These are phyloP conservation scores for Polytrichum formosum DNA, from an alignment of 225 moss, liverwort and hornwort genomes.

Conservation along the genomic window DNA sequence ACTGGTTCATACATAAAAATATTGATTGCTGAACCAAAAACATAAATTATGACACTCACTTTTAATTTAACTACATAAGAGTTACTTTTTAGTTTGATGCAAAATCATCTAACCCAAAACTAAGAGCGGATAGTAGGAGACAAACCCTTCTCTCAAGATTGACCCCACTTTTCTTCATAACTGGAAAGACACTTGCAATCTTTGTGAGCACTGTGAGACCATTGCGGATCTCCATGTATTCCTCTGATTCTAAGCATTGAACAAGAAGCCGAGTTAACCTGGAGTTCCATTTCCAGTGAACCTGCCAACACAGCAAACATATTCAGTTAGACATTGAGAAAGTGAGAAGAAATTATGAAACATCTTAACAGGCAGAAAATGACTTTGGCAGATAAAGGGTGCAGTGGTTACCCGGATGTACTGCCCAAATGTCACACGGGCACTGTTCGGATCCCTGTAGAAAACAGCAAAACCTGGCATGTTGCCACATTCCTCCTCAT, in stretches of 20 bases:
- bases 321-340: too few relatives aligned
- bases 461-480: conserved; percentile 99
- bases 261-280: conserved; percentile 86
- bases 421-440: conserved; percentile 88
- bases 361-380: too few relatives aligned
- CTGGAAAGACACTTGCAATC: conserved; percentile 91
- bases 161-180: conserved; percentile 91
- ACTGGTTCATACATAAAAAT: too few relatives aligned
- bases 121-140: conserved; percentile 15
- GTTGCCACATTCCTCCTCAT: conserved; percentile 97
- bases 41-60: too few relatives aligned
- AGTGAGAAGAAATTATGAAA: background rate
- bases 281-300: conserved; percentile 99
- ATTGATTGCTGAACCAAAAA: too few relatives aligned
- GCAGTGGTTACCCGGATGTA: conserved; percentile 58
- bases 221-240: conserved; percentile 99
- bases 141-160: conserved; percentile 87
- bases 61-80: too few relatives aligned
- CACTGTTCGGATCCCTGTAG: conserved; percentile 93
- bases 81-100: too few relatives aligned
- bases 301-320: conserved; percentile 37
- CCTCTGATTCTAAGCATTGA: conserved; percentile 94
- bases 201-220: conserved; percentile 95
- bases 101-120: background rate
- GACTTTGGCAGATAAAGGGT: background rate